These are phyloP conservation scores for Podila clonocystis DNA, from an alignment of 192 early-diverging fungal species.

Conservation along the genomic window DNA sequence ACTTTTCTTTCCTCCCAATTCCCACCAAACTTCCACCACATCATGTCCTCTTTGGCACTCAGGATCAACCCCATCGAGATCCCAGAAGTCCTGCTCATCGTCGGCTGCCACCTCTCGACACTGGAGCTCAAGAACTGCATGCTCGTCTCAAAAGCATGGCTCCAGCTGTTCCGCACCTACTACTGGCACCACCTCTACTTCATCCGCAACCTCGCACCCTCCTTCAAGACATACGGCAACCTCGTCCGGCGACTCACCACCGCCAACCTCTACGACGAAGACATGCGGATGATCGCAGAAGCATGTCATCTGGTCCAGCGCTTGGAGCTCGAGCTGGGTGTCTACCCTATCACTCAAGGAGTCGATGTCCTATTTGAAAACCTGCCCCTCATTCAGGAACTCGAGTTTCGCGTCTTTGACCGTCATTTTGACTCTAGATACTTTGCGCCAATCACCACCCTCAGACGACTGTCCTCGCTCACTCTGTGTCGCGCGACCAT, in stretches of 20 bases:
- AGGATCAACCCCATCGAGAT: constrained; percentile 28
- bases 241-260: constrained; percentile 6
- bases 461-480: too few species aligned
- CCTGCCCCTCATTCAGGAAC: too few species aligned
- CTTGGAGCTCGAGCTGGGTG: too few species aligned
- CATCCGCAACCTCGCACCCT: constrained; percentile 1
- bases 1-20: background rate
- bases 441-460: too few species aligned
- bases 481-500: too few species aligned
- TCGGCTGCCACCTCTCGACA: constrained; percentile 18
- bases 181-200: constrained; percentile 24
- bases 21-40: background rate
- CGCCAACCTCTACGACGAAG: background rate
- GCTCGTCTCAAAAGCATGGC: constrained; percentile 29
- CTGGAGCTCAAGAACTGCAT: constrained; percentile 26
- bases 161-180: constrained; percentile 15
- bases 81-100: constrained; percentile 16
- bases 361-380: too few species aligned
- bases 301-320: too few species aligned
- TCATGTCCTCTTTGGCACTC: constrained; percentile 8
- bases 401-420: too few species aligned
- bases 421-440: too few species aligned
- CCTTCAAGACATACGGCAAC: constrained; percentile 18
- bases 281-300: background rate
- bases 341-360: too few species aligned